Evolutionary conservation across 2,329 filamentous ascomycete species (phyloP).

Genomic region (Penicillium psychrosexuale): DNA sequence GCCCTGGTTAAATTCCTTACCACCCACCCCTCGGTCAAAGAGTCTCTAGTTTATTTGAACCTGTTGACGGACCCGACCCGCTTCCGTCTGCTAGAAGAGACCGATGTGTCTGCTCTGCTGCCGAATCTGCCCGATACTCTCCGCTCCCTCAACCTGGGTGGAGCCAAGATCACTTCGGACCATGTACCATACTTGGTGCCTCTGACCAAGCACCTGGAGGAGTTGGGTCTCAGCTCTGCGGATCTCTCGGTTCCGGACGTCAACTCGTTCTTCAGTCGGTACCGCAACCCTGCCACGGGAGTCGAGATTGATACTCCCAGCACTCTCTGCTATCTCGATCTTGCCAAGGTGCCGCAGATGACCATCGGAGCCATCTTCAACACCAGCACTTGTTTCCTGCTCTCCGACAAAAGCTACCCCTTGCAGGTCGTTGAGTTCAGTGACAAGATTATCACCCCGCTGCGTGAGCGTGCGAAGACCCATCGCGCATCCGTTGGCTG

Average conservation of each 20-base stretch:
- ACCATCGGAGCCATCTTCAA: conserved; percentile 59
- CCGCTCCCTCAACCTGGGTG: conserved; percentile 71
- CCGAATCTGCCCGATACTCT: conserved; percentile 64
- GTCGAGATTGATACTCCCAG: conserved; percentile 15
- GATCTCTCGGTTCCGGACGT: conserved; percentile 65
- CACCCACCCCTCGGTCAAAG: conserved; percentile 65
- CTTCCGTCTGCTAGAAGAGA: conserved; percentile 66
- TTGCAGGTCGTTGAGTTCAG: conserved; percentile 74
- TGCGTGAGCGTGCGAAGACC: conserved; percentile 62
- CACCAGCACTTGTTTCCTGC: conserved; percentile 54
- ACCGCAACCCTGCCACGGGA: conserved; percentile 26
- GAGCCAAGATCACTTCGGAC: conserved; percentile 63
- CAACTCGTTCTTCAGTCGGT: conserved; percentile 56
- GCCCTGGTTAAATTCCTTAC: conserved; percentile 68
- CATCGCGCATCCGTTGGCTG: conserved; percentile 59
- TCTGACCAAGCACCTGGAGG: conserved; percentile 70
- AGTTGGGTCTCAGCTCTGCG: conserved; percentile 67
- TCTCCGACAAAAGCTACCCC: conserved; percentile 60
- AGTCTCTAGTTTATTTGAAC: conserved; percentile 67
- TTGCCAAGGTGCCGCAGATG: conserved; percentile 64
- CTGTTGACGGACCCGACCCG: conserved; percentile 69
- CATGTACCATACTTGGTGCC: conserved; percentile 64
- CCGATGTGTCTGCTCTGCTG: conserved; percentile 64
- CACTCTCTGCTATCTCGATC: conserved; percentile 70
- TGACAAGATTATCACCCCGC: conserved; percentile 63